Percentiles rank a stretch among this genome's conserved stretches.
phyloP scores from a whole-genome alignment of 257 asterid species.

The Nicotiana paniculata region DNA sequence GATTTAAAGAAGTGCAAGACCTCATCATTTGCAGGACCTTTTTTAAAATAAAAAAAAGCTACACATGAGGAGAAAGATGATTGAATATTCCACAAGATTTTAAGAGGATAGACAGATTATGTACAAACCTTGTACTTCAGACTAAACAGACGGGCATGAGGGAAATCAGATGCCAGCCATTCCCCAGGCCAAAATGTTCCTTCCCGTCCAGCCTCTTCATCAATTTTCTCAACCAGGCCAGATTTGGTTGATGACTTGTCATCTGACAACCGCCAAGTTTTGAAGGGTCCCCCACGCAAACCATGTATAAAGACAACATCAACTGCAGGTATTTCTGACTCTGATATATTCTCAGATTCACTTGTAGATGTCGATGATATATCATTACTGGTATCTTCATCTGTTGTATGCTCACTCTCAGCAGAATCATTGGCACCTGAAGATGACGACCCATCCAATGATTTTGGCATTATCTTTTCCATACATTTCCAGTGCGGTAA shows the following conservation, averaged over 20 bases:
- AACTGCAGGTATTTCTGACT: slow-evolving; percentile 49
- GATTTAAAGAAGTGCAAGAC: not conserved
- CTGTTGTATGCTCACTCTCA: slow-evolving; percentile 28
- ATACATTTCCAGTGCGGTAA: slow-evolving; percentile 85
- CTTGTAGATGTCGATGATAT: slow-evolving; percentile 47
- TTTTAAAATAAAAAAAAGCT: not conserved
- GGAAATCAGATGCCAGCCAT: slow-evolving; percentile 95
- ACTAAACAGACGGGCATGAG: slow-evolving; percentile 91
- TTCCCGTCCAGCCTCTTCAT: slow-evolving; percentile 92
- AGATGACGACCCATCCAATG: slow-evolving; percentile 31
- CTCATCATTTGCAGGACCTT: not conserved
- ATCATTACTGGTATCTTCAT: slow-evolving; percentile 25
- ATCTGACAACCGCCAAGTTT: slow-evolving; percentile 96
- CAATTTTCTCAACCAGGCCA: slow-evolving; percentile 99
- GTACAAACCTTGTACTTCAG: slow-evolving; percentile 79
- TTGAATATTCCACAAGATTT: not conserved
- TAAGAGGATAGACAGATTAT: not conserved
- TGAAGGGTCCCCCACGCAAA: slow-evolving; percentile 98
- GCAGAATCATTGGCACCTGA: slow-evolving; percentile 31
- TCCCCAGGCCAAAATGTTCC: slow-evolving; percentile 99
- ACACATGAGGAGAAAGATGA: not conserved
- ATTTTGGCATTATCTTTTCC: slow-evolving; percentile 23
- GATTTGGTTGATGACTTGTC: slow-evolving; percentile 96
- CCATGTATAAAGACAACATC: slow-evolving; percentile 96
- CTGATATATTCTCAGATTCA: slow-evolving; percentile 40